phyloP scores from a whole-genome alignment of 2,329 filamentous ascomycete genomes.

The Fusarium sp. region DNA sequence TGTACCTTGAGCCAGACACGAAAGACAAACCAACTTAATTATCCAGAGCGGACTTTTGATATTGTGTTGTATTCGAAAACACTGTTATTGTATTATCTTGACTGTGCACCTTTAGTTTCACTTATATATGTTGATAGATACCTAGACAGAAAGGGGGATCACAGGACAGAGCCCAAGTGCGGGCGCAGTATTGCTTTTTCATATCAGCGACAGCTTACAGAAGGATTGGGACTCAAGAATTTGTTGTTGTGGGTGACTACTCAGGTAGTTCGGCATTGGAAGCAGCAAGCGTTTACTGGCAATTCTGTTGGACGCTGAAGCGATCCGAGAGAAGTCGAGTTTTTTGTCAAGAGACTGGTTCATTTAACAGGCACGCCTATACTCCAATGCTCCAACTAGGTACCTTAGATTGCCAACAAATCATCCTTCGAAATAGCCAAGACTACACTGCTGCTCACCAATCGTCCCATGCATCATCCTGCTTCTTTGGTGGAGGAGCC shows the following conservation, averaged over 20 bases:
- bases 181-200: neutral
- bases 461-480: constrained; percentile 72
- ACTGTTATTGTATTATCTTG: neutral
- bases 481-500: constrained; percentile 50
- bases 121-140: neutral
- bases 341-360: constrained; percentile 21
- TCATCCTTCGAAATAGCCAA: neutral
- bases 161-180: neutral
- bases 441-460: constrained; percentile 54
- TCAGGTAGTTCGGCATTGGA: neutral
- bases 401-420: constrained; percentile 29
- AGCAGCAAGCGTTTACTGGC: neutral
- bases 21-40: neutral
- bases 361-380: constrained; percentile 40
- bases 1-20: neutral
- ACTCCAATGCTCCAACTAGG: constrained; percentile 43
- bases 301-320: constrained; percentile 15
- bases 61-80: neutral
- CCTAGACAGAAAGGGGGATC: neutral
- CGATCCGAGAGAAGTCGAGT: constrained; percentile 4
- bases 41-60: neutral
- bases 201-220: neutral
- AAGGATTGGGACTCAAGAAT: neutral
- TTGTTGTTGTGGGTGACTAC: neutral
- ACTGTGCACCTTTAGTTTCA: neutral